Base-by-base conservation (phyloP, 2,329 filamentous ascomycete species). In the Ceratocystis eucalypticola region DNA sequence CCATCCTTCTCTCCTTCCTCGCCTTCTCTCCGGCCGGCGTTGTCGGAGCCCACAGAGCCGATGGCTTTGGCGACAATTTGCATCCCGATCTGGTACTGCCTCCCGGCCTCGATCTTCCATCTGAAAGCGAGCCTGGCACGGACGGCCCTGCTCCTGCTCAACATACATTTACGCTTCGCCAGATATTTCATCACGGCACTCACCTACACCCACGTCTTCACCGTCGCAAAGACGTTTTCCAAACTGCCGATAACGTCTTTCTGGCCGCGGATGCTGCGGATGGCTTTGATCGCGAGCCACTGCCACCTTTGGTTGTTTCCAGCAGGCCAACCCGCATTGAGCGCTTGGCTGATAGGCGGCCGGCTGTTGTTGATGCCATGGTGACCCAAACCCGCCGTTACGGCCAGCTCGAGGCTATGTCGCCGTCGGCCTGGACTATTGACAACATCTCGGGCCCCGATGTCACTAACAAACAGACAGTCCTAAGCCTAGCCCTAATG, bases 141-240 rank as follows among this genome's bases (percentile, higher is more conserved):
- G 55, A 15, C 25, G 55, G 10, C 8, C 80, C 79, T 25, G 73
- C 72, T 10, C 78, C 82, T 10, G 78, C 79, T 22, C 79, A 85
- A 7, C 84, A 86, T 71, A 76, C 77, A 45, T 86, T 87, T 78
- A 85, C 82, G 5, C 83, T 99, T 66, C 87, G 91, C 71, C 93
- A 99, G 76, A 87, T 97, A 72, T 94, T 90, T 76, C 92, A 96
- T 74, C 92, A 96, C 77, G 93, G 93, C 67, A 88, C 90, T 50
- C 83, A 93, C 74, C 78, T 82, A 70, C 84, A 96, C 71, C 92
- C 92, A 2, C 76, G 81, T 4, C 82, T 96, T 17, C 90, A 96
- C 75, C 82, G 87, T 67, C 86, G 84, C 71, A 80, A 88, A 69
- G 91, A 97, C 74, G 79, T 96, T 41, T 69, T 74, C 53, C 77